Percentiles rank a stretch among this genome's conserved stretches.
Evolutionary conservation across 2,329 filamentous ascomycete species (phyloP).

Genomic region (Pezicula carpinea): DNA sequence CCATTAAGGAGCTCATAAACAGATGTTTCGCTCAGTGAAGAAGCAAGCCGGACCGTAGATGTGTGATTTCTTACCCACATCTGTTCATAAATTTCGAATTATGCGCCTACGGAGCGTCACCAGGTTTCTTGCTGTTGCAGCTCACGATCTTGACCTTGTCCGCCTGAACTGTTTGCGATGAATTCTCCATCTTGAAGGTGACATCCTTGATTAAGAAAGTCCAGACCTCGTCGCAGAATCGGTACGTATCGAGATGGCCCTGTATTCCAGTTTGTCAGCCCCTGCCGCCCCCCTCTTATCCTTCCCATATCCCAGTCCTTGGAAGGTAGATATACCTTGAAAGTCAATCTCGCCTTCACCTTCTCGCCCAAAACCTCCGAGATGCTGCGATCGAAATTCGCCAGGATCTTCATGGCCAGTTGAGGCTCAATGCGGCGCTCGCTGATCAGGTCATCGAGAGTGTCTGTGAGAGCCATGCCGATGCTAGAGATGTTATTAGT

Average conservation of each 20-base stretch:
- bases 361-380: slow-evolving; percentile 88
- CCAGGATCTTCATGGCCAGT: slow-evolving; percentile 96
- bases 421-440: slow-evolving; percentile 94
- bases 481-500: slow-evolving; percentile 55
- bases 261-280: slow-evolving; percentile 34
- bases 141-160: slow-evolving; percentile 98
- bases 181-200: slow-evolving; percentile 91
- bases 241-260: slow-evolving; percentile 96
- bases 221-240: slow-evolving; percentile 99
- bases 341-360: slow-evolving; percentile 84
- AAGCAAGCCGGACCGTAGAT: no score
- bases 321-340: slow-evolving; percentile 66
- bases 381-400: slow-evolving; percentile 91
- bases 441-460: slow-evolving; percentile 93
- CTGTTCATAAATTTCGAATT: not conserved
- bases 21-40: no score
- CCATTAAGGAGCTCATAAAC: no score
- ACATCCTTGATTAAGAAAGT: slow-evolving; percentile 99
- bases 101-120: slow-evolving; percentile 40
- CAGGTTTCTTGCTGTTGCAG: slow-evolving; percentile 84
- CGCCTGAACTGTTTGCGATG: slow-evolving; percentile 65
- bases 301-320: no score
- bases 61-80: not conserved
- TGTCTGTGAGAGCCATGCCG: slow-evolving; percentile 89
- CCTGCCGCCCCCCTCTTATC: not conserved